A percentile compares a stretch with the other conserved stretches of the same genome.
These are phyloP conservation scores for Epichloe coenophiala DNA, from an alignment of 2,329 filamentous ascomycete genomes.

Conservation along the genomic window DNA sequence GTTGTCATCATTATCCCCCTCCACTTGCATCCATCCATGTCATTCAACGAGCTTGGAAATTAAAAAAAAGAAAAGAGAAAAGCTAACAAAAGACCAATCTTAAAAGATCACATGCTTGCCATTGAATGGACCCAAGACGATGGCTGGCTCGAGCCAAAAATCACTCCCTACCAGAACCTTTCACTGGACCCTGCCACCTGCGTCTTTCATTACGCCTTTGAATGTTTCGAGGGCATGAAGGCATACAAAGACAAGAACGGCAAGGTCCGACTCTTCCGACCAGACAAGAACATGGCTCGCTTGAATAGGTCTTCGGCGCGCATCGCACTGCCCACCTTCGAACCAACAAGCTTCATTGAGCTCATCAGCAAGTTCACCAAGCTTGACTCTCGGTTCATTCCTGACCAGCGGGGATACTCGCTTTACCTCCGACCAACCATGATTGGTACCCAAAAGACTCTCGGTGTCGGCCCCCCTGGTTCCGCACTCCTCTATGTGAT, in stretches of 20 bases:
- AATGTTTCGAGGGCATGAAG: slow-evolving; percentile 99
- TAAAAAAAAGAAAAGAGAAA: background rate
- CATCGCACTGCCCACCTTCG: slow-evolving; percentile 85
- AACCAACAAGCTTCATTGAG: slow-evolving; percentile 58
- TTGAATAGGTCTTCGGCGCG: slow-evolving; percentile 84
- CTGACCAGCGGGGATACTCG: slow-evolving; percentile 74
- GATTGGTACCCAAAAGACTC: slow-evolving; percentile 90
- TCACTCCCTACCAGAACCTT: slow-evolving; percentile 92
- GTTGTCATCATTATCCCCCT: background rate
- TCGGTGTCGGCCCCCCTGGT: slow-evolving; percentile 84
- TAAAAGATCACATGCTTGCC: slow-evolving; percentile 88
- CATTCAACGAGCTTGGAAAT: background rate
- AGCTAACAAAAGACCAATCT: background rate
- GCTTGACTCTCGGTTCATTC: slow-evolving; percentile 82
- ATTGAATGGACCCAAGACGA: slow-evolving; percentile 80
- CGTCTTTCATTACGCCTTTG: slow-evolving; percentile 97
- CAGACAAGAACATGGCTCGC: slow-evolving; percentile 90
- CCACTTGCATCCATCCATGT: background rate
- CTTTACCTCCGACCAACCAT: slow-evolving; percentile 92
- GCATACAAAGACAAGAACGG: slow-evolving; percentile 83
- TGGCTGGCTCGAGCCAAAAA: slow-evolving; percentile 73
- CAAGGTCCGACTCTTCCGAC: slow-evolving; percentile 76
- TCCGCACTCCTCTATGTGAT: slow-evolving; percentile 90
- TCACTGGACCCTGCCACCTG: slow-evolving; percentile 91
- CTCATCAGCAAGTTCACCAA: slow-evolving; percentile 70